Conservation (phyloP, 2,329 filamentous ascomycete genomes). For the Aspergillus sp. region DNA sequence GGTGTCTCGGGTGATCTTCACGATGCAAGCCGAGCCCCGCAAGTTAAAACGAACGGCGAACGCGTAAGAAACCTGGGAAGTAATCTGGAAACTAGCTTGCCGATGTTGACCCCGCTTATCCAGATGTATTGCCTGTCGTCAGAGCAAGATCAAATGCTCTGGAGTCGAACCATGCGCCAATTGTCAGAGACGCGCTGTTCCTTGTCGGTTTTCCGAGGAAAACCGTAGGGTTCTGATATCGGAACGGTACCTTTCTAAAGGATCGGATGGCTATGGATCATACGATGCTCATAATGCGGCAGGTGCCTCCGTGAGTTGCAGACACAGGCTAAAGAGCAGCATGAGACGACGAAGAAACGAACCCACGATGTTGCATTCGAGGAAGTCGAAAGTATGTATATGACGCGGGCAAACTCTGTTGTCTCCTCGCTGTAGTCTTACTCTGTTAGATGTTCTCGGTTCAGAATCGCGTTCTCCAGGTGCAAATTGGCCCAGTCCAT, state of each 20-base stretch:
- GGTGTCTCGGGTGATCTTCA: not conserved
- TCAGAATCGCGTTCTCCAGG: not conserved
- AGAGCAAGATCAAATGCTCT: slow-evolving; percentile 47
- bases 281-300: not conserved
- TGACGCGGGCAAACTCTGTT: not conserved
- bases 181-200: slow-evolving; percentile 23
- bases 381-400: not conserved
- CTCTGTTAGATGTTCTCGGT: not conserved
- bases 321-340: slow-evolving; percentile 29
- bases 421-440: not conserved
- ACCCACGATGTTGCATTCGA: slow-evolving; percentile 28
- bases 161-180: slow-evolving; percentile 40
- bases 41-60: slow-evolving; percentile 12
- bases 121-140: slow-evolving; percentile 35
- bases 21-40: slow-evolving; percentile 8
- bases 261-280: not conserved
- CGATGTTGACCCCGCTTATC: not conserved
- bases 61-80: slow-evolving; percentile 9
- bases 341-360: slow-evolving; percentile 29
- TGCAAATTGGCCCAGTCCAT: slow-evolving; percentile 22
- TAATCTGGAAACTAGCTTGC: not conserved
- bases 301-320: slow-evolving; percentile 23
- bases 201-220: slow-evolving; percentile 34
- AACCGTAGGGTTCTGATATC: slow-evolving; percentile 32
- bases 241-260: slow-evolving; percentile 28